These are phyloP conservation scores for Coemansia sp. DNA, from an alignment of 192 early-diverging fungal genomes.

Conservation along the genomic window DNA sequence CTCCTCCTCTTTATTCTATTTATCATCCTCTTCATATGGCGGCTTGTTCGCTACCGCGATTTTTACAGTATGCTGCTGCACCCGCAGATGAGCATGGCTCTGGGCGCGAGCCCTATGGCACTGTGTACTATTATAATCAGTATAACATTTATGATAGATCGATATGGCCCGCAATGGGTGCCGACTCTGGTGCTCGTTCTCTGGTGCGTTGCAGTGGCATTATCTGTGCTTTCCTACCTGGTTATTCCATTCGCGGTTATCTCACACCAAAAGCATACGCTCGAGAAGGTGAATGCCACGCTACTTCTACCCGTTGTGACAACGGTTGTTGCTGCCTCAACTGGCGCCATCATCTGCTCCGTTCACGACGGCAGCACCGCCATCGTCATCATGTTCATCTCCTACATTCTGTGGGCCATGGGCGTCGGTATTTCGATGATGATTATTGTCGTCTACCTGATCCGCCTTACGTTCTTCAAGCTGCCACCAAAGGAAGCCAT, in stretches of 20 bases:
- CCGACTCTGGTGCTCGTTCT: slow-evolving; percentile 43
- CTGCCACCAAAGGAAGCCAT: slow-evolving; percentile 58
- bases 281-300: slow-evolving; percentile 49
- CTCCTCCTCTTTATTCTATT: slow-evolving; percentile 38
- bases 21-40: slow-evolving; percentile 22
- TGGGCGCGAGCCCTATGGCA: slow-evolving; percentile 59
- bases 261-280: slow-evolving; percentile 44
- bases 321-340: slow-evolving; percentile 50
- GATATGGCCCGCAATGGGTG: slow-evolving; percentile 31
- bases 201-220: slow-evolving; percentile 46
- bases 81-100: slow-evolving; percentile 50
- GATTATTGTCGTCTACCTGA: slow-evolving; percentile 52
- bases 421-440: slow-evolving; percentile 49
- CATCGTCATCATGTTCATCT: slow-evolving; percentile 31
- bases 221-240: slow-evolving; percentile 40
- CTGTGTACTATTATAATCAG: slow-evolving; percentile 47
- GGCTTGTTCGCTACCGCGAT: slow-evolving; percentile 47
- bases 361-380: slow-evolving; percentile 14
- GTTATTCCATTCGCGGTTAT: slow-evolving; percentile 46
- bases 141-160: slow-evolving; percentile 21
- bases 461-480: slow-evolving; percentile 47
- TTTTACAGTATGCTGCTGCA: slow-evolving; percentile 51
- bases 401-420: slow-evolving; percentile 55
- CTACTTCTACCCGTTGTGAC: slow-evolving; percentile 57
- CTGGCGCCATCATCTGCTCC: slow-evolving; percentile 41